Conservation (phyloP, 768 basidiomycete species). For the Chlorophyllum brunneum region DNA sequence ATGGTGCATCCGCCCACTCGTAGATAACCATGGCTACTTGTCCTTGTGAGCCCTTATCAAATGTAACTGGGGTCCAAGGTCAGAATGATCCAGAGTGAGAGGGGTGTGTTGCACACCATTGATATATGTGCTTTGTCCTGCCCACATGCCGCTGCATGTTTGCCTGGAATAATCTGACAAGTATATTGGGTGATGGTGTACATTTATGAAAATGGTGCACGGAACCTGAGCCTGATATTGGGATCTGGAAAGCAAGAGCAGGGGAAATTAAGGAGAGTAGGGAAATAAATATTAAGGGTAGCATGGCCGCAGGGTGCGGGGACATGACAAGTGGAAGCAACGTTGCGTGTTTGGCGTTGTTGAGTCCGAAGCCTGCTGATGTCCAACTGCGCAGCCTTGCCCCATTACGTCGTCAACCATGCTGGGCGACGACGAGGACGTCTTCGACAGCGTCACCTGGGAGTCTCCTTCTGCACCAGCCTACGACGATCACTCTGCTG, state of each 20-base stretch:
- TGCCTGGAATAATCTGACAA: constrained; percentile 75
- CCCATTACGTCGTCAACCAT: constrained; percentile 33
- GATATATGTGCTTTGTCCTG: constrained; percentile 70
- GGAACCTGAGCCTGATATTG: constrained; percentile 60
- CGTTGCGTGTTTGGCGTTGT: constrained; percentile 34
- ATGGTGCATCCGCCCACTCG: constrained; percentile 87
- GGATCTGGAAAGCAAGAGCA: constrained; percentile 53
- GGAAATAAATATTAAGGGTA: constrained; percentile 19
- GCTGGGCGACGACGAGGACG: constrained; percentile 85
- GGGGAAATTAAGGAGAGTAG: constrained; percentile 29
- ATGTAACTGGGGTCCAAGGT: constrained; percentile 51
- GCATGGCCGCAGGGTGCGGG: constrained; percentile 19
- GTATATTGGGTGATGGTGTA: constrained; percentile 11
- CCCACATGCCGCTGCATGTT: constrained; percentile 97
- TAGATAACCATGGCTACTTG: constrained; percentile 94
- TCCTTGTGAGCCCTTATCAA: constrained; percentile 73
- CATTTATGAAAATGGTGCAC: not conserved
- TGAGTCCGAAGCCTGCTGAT: constrained; percentile 20
- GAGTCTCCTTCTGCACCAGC: constrained; percentile 63
- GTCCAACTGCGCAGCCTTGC: constrained; percentile 1
- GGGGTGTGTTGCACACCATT: constrained; percentile 53
- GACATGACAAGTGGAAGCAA: constrained; percentile 20
- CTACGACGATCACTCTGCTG: constrained; percentile 41
- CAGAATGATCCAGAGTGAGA: not conserved
- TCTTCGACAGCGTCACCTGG: constrained; percentile 91